Evolutionary conservation across 352 stramenopile species (phyloP), one percentile per base, ranked within the genome.

Genomic region (Pythium utonaiense): DNA sequence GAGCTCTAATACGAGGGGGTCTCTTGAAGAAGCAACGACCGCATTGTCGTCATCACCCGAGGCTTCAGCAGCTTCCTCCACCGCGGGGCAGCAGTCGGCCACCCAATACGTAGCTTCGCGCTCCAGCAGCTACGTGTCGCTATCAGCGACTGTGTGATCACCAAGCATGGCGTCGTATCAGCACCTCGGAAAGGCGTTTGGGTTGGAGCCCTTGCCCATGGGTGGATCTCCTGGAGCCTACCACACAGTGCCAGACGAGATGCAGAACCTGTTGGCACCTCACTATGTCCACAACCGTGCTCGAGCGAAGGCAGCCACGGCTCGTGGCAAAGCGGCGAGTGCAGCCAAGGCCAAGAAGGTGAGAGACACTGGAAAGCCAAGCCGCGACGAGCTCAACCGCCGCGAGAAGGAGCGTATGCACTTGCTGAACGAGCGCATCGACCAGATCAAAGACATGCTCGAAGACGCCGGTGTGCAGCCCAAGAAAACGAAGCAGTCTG

Each of bases 381-480:
- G 77, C 10, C 75, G 83, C 9, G 75, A 92, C 41, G 83, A 90
- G 50, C 67, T 92, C 1, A 92, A 92, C 54, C 25, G 84, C 21
- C 89, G 89, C 66, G 83, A 92, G 58, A 90, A 92, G 69, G 86
- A 89, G 70, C 80, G 83, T 60, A 89, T 92, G 80, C 89, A 88
- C 50, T 89, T 89, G 73, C 71, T 92, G 7, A 92, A 92, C 51
- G 80, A 92, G 45, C 81, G 78, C 27, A 92, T 92, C 59, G 83
- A 79, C 48, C 48, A 65, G 22, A 51, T 65, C 58, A 65, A 57
- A 40, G 28, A 65, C 12, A 53, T 59, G 28, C 36, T 70, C 21
- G 57, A 70, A 9, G 58, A 53, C 24, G 49, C 64, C 13, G 64
- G 64, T 30, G 45, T 70, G n/a, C 55, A 60, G 55, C 60, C 38